These are phyloP conservation scores for Rubus idaeus DNA, from an alignment of 306 rosid genomes.

Conservation along the genomic window DNA sequence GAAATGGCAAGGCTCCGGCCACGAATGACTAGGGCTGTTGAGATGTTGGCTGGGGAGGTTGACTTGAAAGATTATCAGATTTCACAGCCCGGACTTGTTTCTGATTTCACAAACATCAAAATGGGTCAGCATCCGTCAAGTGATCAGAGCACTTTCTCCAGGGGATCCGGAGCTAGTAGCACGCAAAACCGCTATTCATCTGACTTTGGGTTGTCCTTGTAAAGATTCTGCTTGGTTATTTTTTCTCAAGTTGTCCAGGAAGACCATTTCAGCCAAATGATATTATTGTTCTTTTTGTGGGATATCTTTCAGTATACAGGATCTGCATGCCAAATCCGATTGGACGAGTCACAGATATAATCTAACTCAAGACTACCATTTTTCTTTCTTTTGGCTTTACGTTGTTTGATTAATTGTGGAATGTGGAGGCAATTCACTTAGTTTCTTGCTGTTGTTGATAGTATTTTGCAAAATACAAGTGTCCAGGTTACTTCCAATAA, in stretches of 20 bases:
- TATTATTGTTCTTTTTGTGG: neutral
- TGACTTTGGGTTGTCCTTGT: conserved; percentile 4
- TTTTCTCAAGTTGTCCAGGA: conserved; percentile 3
- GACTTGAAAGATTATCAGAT: conserved; percentile 40
- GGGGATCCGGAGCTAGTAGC: conserved; percentile 29
- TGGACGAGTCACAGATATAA: neutral
- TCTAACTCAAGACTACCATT: neutral
- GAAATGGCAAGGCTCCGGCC: conserved; percentile 66
- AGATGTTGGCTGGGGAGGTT: conserved; percentile 38
- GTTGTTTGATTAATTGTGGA: neutral
- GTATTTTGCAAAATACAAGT: neutral
- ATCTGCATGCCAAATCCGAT: neutral
- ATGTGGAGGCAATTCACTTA: neutral
- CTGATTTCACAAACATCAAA: conserved; percentile 72
- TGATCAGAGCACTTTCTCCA: conserved; percentile 33
- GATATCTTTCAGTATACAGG: neutral
- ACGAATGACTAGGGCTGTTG: conserved; percentile 50
- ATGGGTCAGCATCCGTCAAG: conserved; percentile 35
- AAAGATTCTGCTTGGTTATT: neutral
- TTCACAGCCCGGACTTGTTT: conserved; percentile 68
- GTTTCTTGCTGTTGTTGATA: conserved; percentile 12
- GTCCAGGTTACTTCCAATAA: neutral
- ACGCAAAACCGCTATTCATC: conserved; percentile 20
- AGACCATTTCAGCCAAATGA: conserved; percentile 9
- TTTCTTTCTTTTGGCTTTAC: neutral